Evolutionary conservation across 225 moss, liverwort and hornwort species (phyloP).

Genomic region (Physcomitrellopsis africana): DNA sequence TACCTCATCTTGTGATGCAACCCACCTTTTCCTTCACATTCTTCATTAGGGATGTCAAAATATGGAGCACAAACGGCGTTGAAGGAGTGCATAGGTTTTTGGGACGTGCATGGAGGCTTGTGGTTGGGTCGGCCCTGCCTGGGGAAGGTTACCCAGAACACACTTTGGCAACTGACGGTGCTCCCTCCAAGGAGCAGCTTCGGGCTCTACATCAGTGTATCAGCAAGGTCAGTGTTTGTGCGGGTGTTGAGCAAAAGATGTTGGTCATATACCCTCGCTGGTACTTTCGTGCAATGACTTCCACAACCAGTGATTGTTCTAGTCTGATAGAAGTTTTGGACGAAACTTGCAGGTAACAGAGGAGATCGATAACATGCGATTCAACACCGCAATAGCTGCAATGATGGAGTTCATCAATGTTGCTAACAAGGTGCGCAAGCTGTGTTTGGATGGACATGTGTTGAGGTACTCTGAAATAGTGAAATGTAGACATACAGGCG

Average conservation of each 20-base stretch:
- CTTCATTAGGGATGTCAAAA: constrained; percentile 73
- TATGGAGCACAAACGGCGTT: constrained; percentile 96
- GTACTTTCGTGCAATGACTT: background rate
- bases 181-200: constrained; percentile 77
- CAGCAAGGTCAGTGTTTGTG: constrained; percentile 52
- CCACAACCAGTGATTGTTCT: background rate
- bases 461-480: background rate
- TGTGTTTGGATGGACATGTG: background rate
- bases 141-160: constrained; percentile 57
- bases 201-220: constrained; percentile 89
- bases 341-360: constrained; percentile 73
- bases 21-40: background rate
- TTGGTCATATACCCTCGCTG: background rate
- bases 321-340: background rate
- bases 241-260: background rate
- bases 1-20: constrained; percentile 6
- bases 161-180: constrained; percentile 60
- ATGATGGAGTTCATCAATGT: constrained; percentile 99
- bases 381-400: constrained; percentile 89
- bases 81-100: constrained; percentile 97
- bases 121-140: constrained; percentile 69
- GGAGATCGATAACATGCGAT: constrained; percentile 91
- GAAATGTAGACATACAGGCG: background rate
- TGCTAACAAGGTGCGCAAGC: constrained; percentile 75
- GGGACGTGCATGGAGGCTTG: constrained; percentile 90